Percentiles rank a stretch among this genome's conserved stretches.
phyloP scores from a whole-genome alignment of 2,329 filamentous ascomycete species.

The Fusarium sp. region DNA sequence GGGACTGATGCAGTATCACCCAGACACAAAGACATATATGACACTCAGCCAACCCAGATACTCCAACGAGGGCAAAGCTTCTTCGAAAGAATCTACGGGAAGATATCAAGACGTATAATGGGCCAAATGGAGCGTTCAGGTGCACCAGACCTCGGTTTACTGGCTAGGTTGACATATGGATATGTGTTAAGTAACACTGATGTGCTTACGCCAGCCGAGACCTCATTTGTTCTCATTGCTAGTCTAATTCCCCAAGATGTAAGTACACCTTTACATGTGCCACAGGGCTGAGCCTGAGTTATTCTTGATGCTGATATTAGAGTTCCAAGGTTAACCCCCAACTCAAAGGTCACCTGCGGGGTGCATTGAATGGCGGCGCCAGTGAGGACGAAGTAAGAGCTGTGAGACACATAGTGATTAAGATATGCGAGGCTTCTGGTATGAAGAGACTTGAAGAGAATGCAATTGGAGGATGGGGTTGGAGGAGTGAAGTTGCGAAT shows the following conservation, averaged over 20 bases:
- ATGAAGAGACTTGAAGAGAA: constrained; percentile 37
- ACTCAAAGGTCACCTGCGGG: constrained; percentile 44
- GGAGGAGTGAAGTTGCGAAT: constrained; percentile 44
- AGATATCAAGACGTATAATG: constrained; percentile 44
- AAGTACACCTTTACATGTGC: constrained; percentile 5
- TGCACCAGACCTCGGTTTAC: constrained; percentile 40
- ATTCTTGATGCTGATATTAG: constrained; percentile 2
- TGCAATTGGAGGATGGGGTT: constrained; percentile 43
- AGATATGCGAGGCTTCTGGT: constrained; percentile 44
- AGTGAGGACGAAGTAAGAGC: constrained; percentile 44
- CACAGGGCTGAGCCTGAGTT: neutral
- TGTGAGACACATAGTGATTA: constrained; percentile 41
- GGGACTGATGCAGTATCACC: constrained; percentile 8
- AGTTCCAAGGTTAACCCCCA: constrained; percentile 43
- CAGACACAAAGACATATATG: constrained; percentile 35
- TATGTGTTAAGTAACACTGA: constrained; percentile 45
- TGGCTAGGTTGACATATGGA: constrained; percentile 43
- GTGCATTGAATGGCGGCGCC: constrained; percentile 44
- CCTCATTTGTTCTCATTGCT: constrained; percentile 44
- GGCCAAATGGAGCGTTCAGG: constrained; percentile 44
- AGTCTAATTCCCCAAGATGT: constrained; percentile 46
- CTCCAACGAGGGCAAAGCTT: constrained; percentile 39
- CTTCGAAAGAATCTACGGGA: constrained; percentile 42
- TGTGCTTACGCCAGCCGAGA: constrained; percentile 40
- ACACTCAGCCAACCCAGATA: constrained; percentile 26